phyloP scores from a whole-genome alignment of 208 protist genomes.

The Herpetomonas samuelpessoai region DNA sequence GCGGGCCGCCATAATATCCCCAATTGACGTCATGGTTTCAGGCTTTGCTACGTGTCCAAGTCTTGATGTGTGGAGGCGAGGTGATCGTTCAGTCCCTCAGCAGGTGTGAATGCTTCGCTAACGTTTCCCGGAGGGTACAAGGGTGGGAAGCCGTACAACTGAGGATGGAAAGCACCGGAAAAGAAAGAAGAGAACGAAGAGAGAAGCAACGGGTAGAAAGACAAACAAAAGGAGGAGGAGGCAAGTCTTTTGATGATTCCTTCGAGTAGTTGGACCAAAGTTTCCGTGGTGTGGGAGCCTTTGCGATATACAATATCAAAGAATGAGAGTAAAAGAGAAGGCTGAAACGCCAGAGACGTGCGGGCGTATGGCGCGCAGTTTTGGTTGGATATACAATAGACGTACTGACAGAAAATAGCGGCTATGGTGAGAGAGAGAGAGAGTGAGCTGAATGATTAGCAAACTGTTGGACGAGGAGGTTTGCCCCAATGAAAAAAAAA shows the following conservation, averaged over 20 bases:
- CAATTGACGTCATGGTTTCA: constrained; percentile 20
- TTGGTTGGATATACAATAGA: no score
- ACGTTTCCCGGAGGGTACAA: not conserved
- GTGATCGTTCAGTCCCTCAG: no score
- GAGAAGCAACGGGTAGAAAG: constrained; percentile 6
- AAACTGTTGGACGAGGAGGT: no score
- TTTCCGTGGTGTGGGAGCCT: no score
- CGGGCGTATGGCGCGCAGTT: no score
- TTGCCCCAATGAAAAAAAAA: constrained; percentile 2
- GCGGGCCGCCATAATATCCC: constrained; percentile 65
- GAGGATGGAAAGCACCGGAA: constrained; percentile 9
- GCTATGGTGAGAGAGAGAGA: no score
- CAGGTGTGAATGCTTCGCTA: not conserved
- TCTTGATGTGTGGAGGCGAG: constrained; percentile 1
- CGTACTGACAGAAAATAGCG: no score
- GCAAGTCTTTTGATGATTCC: not conserved
- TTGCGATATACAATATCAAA: no score
- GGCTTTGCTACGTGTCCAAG: not conserved
- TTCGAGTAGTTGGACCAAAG: constrained; percentile 8
- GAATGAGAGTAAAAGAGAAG: no score
- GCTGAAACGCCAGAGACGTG: no score
- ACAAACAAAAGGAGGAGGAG: constrained; percentile 14
- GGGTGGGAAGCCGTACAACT: not conserved
- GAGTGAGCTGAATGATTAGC: no score
- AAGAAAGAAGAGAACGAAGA: constrained; percentile 7